Percentiles rank a stretch among this genome's conserved stretches.
These are phyloP conservation scores for Colletotrichum theobromicola DNA, from an alignment of 2,329 filamentous ascomycete genomes.

Conservation along the genomic window DNA sequence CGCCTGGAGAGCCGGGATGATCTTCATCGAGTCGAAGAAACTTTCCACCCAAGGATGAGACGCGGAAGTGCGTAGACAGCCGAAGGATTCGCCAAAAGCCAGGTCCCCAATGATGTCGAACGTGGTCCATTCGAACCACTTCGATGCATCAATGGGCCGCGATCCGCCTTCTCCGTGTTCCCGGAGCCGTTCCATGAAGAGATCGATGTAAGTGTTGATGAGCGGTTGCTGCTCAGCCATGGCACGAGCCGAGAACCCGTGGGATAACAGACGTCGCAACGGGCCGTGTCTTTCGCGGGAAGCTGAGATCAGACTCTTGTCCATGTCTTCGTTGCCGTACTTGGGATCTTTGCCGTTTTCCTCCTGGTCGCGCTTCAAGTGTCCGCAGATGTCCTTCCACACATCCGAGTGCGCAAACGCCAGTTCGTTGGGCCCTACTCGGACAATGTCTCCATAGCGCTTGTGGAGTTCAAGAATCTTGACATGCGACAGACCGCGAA, in stretches of 20 bases:
- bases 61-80: conserved; percentile 24
- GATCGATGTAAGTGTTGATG: conserved; percentile 29
- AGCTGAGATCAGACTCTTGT: not conserved
- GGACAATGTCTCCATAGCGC: conserved; percentile 37
- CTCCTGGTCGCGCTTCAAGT: not conserved
- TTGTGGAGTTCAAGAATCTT: conserved; percentile 18
- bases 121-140: conserved; percentile 25
- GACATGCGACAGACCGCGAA: not conserved
- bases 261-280: conserved; percentile 25
- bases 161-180: not conserved
- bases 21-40: conserved; percentile 21
- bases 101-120: conserved; percentile 35
- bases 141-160: not conserved
- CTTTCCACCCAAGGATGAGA: conserved; percentile 30
- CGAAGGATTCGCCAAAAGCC: conserved; percentile 31
- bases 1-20: not conserved
- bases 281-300: conserved; percentile 22
- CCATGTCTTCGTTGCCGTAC: not conserved
- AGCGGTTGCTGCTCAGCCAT: conserved; percentile 34
- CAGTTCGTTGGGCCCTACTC: conserved; percentile 42
- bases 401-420: conserved; percentile 37
- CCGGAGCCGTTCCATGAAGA: conserved; percentile 35
- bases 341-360: conserved; percentile 1
- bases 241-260: conserved; percentile 32
- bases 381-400: conserved; percentile 46